These are phyloP conservation scores for Colletotrichum sp. DNA, from an alignment of 2,329 filamentous ascomycete genomes.

Conservation along the genomic window DNA sequence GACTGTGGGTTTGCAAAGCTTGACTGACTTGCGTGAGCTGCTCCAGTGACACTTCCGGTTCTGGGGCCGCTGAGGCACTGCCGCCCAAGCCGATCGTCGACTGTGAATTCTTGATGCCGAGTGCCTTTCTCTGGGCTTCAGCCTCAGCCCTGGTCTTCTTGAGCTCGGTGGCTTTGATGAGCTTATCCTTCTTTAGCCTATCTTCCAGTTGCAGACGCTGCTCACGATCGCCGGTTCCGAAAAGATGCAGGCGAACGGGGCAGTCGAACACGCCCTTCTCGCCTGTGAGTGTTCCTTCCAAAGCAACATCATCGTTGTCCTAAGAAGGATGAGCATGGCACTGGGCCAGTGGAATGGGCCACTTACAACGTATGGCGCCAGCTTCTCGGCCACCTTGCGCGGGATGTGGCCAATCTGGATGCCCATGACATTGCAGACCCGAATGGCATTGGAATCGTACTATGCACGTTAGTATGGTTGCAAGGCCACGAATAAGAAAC, in stretches of 20 bases:
- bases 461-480: constrained; percentile 21
- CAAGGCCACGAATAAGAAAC: neutral
- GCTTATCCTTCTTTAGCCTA: constrained; percentile 66
- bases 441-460: constrained; percentile 79
- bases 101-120: constrained; percentile 42
- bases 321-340: constrained; percentile 27
- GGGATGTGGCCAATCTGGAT: constrained; percentile 82
- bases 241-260: constrained; percentile 72
- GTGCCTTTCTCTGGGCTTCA: constrained; percentile 53
- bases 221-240: constrained; percentile 65
- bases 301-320: constrained; percentile 62
- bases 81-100: constrained; percentile 41
- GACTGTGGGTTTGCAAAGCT: constrained; percentile 69
- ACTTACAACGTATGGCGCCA: constrained; percentile 74
- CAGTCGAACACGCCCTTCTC: constrained; percentile 73
- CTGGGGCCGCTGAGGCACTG: constrained; percentile 23
- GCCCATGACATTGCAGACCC: constrained; percentile 77
- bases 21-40: constrained; percentile 71
- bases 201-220: constrained; percentile 60
- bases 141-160: constrained; percentile 60
- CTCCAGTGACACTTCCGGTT: constrained; percentile 57
- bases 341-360: neutral
- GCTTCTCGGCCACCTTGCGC: constrained; percentile 67
- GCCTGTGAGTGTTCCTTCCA: constrained; percentile 75
- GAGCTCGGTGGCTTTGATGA: constrained; percentile 64